Conservation (phyloP, 345 rosid genomes). For the Heritiera littoralis region DNA sequence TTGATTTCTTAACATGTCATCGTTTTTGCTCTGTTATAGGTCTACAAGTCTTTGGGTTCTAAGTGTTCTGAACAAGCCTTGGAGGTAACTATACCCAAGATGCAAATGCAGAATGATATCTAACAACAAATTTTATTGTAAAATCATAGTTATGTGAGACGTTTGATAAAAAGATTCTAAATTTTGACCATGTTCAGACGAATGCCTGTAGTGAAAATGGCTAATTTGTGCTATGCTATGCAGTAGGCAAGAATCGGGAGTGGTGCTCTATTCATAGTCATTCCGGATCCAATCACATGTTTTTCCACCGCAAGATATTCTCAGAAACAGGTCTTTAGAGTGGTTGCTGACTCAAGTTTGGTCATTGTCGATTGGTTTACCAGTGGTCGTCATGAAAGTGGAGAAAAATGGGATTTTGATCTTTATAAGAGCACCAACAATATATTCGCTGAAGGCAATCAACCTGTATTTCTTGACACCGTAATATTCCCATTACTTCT, state of each 20-base stretch:
- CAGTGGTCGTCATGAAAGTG: slow-evolving; percentile 86
- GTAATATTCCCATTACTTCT: slow-evolving; percentile 34
- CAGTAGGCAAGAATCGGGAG: slow-evolving; percentile 81
- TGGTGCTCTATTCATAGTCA: slow-evolving; percentile 60
- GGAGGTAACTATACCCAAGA: slow-evolving; percentile 48
- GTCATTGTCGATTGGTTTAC: slow-evolving; percentile 94
- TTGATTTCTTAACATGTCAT: background rate
- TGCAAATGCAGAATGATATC: background rate
- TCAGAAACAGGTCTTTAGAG: slow-evolving; percentile 81
- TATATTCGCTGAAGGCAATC: slow-evolving; percentile 52
- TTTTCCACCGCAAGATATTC: slow-evolving; percentile 83
- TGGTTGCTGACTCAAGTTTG: slow-evolving; percentile 64
- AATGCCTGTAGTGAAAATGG: slow-evolving; percentile 16
- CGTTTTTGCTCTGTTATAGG: slow-evolving; percentile 39
- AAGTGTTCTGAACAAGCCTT: slow-evolving; percentile 64
- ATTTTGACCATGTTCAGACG: slow-evolving; percentile 11
- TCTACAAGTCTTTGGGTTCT: slow-evolving; percentile 76
- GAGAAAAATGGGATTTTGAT: slow-evolving; percentile 90
- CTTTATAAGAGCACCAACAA: slow-evolving; percentile 82
- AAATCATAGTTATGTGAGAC: background rate
- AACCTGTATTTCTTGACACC: slow-evolving; percentile 78
- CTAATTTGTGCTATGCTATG: slow-evolving; percentile 28
- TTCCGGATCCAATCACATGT: slow-evolving; percentile 95
- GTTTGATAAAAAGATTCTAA: background rate
- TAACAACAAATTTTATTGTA: background rate